These are phyloP conservation scores for Didymella exigua DNA, from an alignment of 2,329 filamentous ascomycete genomes.

Conservation along the genomic window DNA sequence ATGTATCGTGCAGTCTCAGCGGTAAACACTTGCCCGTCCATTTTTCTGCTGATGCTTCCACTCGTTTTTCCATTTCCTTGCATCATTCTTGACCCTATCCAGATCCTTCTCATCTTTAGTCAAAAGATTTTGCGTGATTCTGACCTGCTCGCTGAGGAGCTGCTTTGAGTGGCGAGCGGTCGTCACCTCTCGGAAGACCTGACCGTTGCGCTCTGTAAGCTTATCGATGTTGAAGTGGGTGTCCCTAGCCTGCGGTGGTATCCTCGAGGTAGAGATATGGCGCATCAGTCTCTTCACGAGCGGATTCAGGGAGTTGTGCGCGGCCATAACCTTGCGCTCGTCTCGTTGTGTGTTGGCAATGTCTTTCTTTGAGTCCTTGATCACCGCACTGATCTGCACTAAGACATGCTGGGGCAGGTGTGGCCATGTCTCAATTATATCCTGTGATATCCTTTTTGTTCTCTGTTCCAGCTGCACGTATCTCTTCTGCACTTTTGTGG, in stretches of 20 bases:
- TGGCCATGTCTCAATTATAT: constrained; percentile 55
- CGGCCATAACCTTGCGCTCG: constrained; percentile 56
- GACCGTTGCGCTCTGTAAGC: constrained; percentile 62
- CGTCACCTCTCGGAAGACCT: constrained; percentile 58
- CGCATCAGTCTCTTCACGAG: constrained; percentile 62
- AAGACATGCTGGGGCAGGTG: constrained; percentile 62
- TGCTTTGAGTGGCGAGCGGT: constrained; percentile 67
- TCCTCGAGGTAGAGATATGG: constrained; percentile 67
- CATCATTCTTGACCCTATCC: constrained; percentile 37
- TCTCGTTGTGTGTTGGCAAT: constrained; percentile 63
- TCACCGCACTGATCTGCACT: constrained; percentile 60
- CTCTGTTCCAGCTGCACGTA: constrained; percentile 44
- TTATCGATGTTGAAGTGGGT: constrained; percentile 69
- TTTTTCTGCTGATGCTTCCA: constrained; percentile 42
- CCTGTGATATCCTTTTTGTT: constrained; percentile 46
- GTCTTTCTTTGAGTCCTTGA: constrained; percentile 65
- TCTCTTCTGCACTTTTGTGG: constrained; percentile 25
- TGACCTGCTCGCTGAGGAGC: constrained; percentile 64
- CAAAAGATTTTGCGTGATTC: constrained; percentile 56
- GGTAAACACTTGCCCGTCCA: constrained; percentile 30
- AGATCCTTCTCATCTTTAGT: constrained; percentile 36
- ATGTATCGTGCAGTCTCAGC: constrained; percentile 17
- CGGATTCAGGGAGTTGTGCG: constrained; percentile 61
- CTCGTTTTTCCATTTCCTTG: constrained; percentile 35
- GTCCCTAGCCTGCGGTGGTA: constrained; percentile 62